phyloP scores from a whole-genome alignment of 2,329 filamentous ascomycete genomes.

The Talaromyces sp. region DNA sequence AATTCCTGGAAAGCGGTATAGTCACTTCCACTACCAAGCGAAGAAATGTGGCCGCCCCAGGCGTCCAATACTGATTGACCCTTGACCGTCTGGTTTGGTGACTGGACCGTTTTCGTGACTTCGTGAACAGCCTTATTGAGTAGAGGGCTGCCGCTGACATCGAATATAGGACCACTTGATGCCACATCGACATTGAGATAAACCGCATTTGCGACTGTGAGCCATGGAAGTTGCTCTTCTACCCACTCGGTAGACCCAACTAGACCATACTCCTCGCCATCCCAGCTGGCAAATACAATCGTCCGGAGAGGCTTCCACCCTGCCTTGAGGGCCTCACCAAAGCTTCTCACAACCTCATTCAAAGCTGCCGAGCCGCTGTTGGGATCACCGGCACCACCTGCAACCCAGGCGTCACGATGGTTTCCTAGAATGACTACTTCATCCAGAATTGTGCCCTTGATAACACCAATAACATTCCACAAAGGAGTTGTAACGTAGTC shows the following conservation, averaged over 20 bases:
- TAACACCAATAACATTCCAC: conserved; percentile 89
- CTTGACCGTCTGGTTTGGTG: conserved; percentile 70
- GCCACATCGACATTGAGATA: conserved; percentile 86
- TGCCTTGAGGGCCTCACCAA: conserved; percentile 65
- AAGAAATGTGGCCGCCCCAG: conserved; percentile 60
- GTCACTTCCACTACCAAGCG: conserved; percentile 70
- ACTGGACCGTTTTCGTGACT: conserved; percentile 60
- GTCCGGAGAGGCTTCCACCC: conserved; percentile 86
- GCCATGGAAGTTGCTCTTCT: conserved; percentile 81
- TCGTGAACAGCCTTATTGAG: conserved; percentile 70
- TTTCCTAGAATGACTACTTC: conserved; percentile 91
- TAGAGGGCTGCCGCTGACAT: conserved; percentile 66
- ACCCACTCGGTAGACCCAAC: conserved; percentile 91
- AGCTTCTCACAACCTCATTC: conserved; percentile 73
- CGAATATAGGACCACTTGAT: conserved; percentile 62
- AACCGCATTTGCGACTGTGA: conserved; percentile 67
- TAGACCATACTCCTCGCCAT: conserved; percentile 80
- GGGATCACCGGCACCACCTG: conserved; percentile 77
- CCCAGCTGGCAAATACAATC: conserved; percentile 85
- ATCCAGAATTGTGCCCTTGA: conserved; percentile 80
- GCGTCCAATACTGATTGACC: conserved; percentile 68
- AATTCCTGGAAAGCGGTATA: conserved; percentile 73
- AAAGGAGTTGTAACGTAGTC: conserved; percentile 76
- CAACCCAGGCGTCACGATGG: conserved; percentile 86
- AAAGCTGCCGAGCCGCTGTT: conserved; percentile 77